Percentiles rank a stretch among this genome's conserved stretches.
These are phyloP conservation scores for Lipomyces sp. DNA, from an alignment of 805 yeast species.

Conservation along the genomic window DNA sequence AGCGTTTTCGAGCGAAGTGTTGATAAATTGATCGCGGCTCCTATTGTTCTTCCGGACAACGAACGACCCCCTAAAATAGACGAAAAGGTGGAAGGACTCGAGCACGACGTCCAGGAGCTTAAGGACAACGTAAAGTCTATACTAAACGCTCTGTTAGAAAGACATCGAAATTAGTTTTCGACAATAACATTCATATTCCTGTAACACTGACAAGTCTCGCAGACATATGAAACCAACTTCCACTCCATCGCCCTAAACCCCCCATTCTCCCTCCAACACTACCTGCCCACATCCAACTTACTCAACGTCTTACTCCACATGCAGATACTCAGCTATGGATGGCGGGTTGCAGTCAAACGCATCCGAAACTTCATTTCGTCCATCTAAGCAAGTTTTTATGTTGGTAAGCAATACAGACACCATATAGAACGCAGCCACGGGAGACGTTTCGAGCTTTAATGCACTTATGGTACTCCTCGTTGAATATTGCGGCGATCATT, in stretches of 20 bases:
- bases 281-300: too few relatives aligned
- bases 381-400: background rate
- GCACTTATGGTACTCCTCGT: too few relatives aligned
- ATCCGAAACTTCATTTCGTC: background rate
- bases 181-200: too few relatives aligned
- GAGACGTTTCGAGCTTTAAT: background rate
- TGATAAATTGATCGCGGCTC: background rate
- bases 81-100: background rate
- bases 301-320: background rate
- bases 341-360: background rate
- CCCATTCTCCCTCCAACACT: too few relatives aligned
- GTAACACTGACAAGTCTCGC: too few relatives aligned
- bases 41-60: background rate
- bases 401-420: background rate
- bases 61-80: background rate
- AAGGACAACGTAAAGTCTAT: background rate
- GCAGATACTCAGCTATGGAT: background rate
- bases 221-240: too few relatives aligned
- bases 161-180: background rate
- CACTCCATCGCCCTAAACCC: too few relatives aligned
- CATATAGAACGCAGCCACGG: background rate
- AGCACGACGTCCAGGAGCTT: slow-evolving; percentile 1
- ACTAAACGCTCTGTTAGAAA: background rate
- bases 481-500: too few relatives aligned
- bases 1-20: background rate